phyloP scores from a whole-genome alignment of 805 yeast genomes.

The Yarrowia hollandica region DNA sequence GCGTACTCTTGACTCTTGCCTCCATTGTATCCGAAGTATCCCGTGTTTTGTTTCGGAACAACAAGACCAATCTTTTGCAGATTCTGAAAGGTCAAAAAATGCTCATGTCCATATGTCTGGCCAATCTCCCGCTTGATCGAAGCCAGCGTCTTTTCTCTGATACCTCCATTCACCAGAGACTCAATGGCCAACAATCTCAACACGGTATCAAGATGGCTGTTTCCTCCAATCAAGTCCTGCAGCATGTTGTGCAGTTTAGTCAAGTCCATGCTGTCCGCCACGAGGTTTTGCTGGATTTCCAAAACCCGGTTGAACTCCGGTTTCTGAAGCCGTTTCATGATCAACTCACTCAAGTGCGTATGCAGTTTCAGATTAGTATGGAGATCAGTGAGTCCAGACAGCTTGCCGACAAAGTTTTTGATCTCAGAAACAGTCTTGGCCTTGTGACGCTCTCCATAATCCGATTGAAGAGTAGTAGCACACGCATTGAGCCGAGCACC shows the following conservation, averaged over 20 bases:
- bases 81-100: constrained; percentile 50
- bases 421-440: constrained; percentile 65
- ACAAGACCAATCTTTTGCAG: constrained; percentile 53
- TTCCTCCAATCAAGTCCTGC: constrained; percentile 53
- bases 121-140: constrained; percentile 55
- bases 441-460: constrained; percentile 60
- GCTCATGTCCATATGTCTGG: constrained; percentile 64
- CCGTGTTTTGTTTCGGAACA: constrained; percentile 41
- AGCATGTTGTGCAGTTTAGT: constrained; percentile 45
- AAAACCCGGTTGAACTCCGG: constrained; percentile 38
- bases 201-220: constrained; percentile 47
- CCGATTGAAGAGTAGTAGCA: constrained; percentile 69
- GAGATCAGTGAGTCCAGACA: constrained; percentile 63
- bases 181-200: constrained; percentile 58
- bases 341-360: constrained; percentile 68
- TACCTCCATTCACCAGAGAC: constrained; percentile 65
- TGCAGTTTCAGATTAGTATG: constrained; percentile 73
- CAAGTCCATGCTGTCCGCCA: constrained; percentile 52
- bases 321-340: constrained; percentile 51
- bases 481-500: constrained; percentile 69
- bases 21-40: constrained; percentile 34
- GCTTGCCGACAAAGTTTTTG: constrained; percentile 65
- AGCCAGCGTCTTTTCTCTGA: constrained; percentile 63
- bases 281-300: constrained; percentile 56
- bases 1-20: not conserved